Percentiles rank a stretch among this genome's conserved stretches.
Conservation (phyloP, 2,329 filamentous ascomycete genomes). For the Aspergillus quadricinctus region DNA sequence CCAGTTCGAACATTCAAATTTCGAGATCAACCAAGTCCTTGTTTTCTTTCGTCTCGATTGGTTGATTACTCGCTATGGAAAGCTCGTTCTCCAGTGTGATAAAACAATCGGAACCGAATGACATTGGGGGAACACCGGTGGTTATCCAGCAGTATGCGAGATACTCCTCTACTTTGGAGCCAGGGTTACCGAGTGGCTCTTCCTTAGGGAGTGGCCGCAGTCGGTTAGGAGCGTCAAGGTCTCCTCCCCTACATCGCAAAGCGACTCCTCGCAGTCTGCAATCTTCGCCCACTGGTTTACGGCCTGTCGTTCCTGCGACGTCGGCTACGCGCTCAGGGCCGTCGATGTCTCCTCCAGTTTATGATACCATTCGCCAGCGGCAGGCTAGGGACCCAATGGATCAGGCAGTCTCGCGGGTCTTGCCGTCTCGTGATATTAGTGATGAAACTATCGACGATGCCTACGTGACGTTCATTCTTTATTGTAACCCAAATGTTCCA, state of each 20-base stretch:
- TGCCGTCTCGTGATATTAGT: slow-evolving; percentile 66
- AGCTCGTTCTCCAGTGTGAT: slow-evolving; percentile 26
- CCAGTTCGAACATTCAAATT: neutral
- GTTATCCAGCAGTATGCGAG: slow-evolving; percentile 38
- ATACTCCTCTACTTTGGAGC: slow-evolving; percentile 32
- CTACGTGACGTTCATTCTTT: slow-evolving; percentile 79
- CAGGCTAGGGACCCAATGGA: slow-evolving; percentile 28
- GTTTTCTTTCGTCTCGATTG: neutral
- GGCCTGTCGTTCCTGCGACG: slow-evolving; percentile 23
- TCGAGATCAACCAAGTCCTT: neutral
- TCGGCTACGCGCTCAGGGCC: slow-evolving; percentile 28
- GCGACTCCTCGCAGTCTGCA: slow-evolving; percentile 36
- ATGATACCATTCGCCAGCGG: slow-evolving; percentile 27
- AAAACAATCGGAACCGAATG: slow-evolving; percentile 23
- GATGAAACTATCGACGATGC: slow-evolving; percentile 72
- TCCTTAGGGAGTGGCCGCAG: slow-evolving; percentile 33
- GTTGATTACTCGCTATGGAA: slow-evolving; percentile 24
- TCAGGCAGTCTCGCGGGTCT: slow-evolving; percentile 45
- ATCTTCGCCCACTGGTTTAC: slow-evolving; percentile 33
- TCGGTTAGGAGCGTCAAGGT: slow-evolving; percentile 28
- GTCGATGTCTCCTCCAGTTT: slow-evolving; percentile 39
- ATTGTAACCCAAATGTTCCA: slow-evolving; percentile 81
- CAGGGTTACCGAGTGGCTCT: slow-evolving; percentile 34
- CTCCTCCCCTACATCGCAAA: slow-evolving; percentile 35
- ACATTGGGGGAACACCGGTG: slow-evolving; percentile 23